Evolutionary conservation across 169 alveolate species (phyloP), one percentile per base, ranked within the genome.

Genomic region (Plasmodium adleri): DNA sequence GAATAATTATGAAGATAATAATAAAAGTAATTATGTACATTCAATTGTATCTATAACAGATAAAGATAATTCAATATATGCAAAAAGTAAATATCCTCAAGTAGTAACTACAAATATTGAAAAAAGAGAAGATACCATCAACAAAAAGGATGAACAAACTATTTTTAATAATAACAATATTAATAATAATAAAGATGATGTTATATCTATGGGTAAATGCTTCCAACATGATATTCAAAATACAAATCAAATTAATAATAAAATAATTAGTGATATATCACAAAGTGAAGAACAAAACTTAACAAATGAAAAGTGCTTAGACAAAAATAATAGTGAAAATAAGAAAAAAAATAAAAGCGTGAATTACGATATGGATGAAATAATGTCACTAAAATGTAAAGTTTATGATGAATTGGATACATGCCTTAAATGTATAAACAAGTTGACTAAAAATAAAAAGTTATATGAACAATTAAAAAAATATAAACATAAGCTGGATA

Each of bases 391-490:
- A 63, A 76, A 64, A 45, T 76, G 78, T 5, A 62, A 76, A 58
- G 63, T 63, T 4, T 50, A 24, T 43, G 49, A 76, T 7, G 76
- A 76, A 62, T 64, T 63, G n/a, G 66, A 64, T 22, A 24, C 76
- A 24, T 66, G 68, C 15, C 64, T 76, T 24, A 62, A 63, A 49
- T 63, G 78, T 20, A 32, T 76, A 45, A 76, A 76, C 66, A 66
- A 45, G 45, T 63, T 64, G 52, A 26, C 89, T 32, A 63, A 76
- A 76, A 76, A 76, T 50, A 76, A 76, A 64, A 50, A 64, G 13
- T 64, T 76, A 64, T 64, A 26, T 76, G 78, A 76, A 68, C 67
- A 76, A 17, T 50, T 52, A 76, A 76, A 64, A 26, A 63, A 63
- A 13, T 64, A 26, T 76, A 76, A 76, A 52, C 24, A 20, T 43